Percentiles rank a stretch among this genome's conserved stretches.
These are phyloP conservation scores for Batkoa obscura DNA, from an alignment of 371 early-diverging fungal genomes.

Conservation along the genomic window DNA sequence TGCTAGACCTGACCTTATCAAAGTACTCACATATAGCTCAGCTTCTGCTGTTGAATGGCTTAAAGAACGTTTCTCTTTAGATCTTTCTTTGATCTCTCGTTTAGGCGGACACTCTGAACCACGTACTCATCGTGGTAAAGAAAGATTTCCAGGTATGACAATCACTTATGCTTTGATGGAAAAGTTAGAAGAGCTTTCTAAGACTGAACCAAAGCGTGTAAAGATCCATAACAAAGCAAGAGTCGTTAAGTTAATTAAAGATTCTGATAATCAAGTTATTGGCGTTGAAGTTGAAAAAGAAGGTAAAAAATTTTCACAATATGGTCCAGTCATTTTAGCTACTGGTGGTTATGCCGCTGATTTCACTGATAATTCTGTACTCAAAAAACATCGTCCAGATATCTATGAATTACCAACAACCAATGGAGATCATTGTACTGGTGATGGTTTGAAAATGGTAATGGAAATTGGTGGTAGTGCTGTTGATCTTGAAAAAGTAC, in stretches of 20 bases:
- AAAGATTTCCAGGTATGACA: slow-evolving; percentile 88
- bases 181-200: slow-evolving; percentile 52
- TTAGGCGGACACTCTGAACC: slow-evolving; percentile 77
- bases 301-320: slow-evolving; percentile 27
- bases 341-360: slow-evolving; percentile 87
- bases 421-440: slow-evolving; percentile 88
- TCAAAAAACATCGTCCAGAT: slow-evolving; percentile 32
- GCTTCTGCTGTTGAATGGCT: slow-evolving; percentile 86
- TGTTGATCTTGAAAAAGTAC: slow-evolving; percentile 88
- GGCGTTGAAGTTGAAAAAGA: slow-evolving; percentile 67
- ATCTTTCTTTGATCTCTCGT: slow-evolving; percentile 71
- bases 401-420: slow-evolving; percentile 56
- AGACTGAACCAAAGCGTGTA: slow-evolving; percentile 43
- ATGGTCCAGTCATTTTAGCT: slow-evolving; percentile 73
- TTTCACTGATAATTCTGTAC: slow-evolving; percentile 36
- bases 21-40: slow-evolving; percentile 67
- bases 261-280: slow-evolving; percentile 31
- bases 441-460: slow-evolving; percentile 89
- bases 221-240: slow-evolving; percentile 62
- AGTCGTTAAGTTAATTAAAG: slow-evolving; percentile 37
- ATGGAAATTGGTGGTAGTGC: slow-evolving; percentile 60
- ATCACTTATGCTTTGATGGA: slow-evolving; percentile 88
- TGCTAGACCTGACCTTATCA: slow-evolving; percentile 62
- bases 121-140: slow-evolving; percentile 89
- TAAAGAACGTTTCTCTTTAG: slow-evolving; percentile 68